phyloP scores from a whole-genome alignment of 805 yeast genomes.

The Kodamaea sagamina region DNA sequence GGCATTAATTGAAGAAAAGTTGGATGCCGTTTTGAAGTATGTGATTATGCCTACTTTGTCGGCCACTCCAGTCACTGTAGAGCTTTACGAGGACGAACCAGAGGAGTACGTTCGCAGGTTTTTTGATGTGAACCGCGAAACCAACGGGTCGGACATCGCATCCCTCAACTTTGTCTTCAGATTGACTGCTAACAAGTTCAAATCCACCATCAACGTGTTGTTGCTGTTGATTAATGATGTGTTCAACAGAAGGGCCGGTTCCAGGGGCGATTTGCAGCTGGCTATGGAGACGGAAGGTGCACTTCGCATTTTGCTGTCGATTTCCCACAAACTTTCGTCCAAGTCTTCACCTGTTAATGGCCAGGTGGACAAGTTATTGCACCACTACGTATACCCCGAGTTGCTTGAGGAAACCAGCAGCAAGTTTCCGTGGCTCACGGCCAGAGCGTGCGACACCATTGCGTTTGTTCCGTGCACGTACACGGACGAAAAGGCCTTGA shows the following conservation, averaged over 20 bases:
- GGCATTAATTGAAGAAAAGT: constrained; percentile 36
- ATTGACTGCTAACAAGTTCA: constrained; percentile 39
- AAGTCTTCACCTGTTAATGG: constrained; percentile 39
- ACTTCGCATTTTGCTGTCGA: constrained; percentile 41
- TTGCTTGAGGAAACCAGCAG: constrained; percentile 31
- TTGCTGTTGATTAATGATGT: constrained; percentile 36
- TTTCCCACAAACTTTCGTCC: constrained; percentile 39
- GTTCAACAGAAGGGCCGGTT: constrained; percentile 34
- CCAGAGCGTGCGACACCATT: constrained; percentile 48
- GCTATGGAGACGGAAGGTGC: constrained; percentile 47
- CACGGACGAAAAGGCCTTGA: constrained; percentile 35
- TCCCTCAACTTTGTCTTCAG: constrained; percentile 48
- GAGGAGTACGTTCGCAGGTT: constrained; percentile 47
- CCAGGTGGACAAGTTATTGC: constrained; percentile 41
- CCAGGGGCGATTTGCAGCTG: constrained; percentile 26
- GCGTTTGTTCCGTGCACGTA: constrained; percentile 42
- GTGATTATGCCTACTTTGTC: constrained; percentile 43
- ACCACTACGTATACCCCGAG: constrained; percentile 44
- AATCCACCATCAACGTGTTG: constrained; percentile 36
- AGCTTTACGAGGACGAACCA: constrained; percentile 47
- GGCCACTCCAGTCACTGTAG: constrained; percentile 41
- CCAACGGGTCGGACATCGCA: constrained; percentile 51
- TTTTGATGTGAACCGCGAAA: constrained; percentile 49
- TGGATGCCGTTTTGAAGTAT: constrained; percentile 43
- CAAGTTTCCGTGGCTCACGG: constrained; percentile 43